Percentiles rank a stretch among this genome's conserved stretches.
Conservation (phyloP, 1,284 basidiomycete genomes). For the Athelia psychrophila region DNA sequence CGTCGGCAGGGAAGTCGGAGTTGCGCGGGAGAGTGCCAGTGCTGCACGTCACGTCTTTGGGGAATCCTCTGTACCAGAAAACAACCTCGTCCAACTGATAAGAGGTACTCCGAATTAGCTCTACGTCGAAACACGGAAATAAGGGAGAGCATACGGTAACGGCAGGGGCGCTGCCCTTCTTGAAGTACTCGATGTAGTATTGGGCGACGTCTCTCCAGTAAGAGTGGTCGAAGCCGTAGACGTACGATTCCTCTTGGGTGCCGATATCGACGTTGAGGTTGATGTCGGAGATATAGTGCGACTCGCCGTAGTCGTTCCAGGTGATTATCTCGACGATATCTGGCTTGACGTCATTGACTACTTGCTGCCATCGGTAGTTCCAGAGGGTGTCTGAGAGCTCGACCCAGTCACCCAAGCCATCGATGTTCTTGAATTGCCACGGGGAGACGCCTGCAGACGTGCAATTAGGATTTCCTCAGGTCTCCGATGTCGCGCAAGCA, state of each 20-base stretch:
- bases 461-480: constrained; percentile 10
- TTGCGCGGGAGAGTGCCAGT: constrained; percentile 28
- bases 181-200: constrained; percentile 31
- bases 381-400: constrained; percentile 30
- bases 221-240: constrained; percentile 24
- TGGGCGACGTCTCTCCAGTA: constrained; percentile 28
- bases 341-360: constrained; percentile 27
- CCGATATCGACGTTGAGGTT: constrained; percentile 27
- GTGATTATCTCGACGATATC: constrained; percentile 39
- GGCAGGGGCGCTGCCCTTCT: constrained; percentile 22
- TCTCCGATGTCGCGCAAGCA: constrained; percentile 9
- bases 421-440: constrained; percentile 45
- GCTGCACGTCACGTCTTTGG: constrained; percentile 23
- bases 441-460: constrained; percentile 33
- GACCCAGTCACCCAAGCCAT: constrained; percentile 28
- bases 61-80: constrained; percentile 31
- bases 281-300: constrained; percentile 26
- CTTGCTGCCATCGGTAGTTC: constrained; percentile 31
- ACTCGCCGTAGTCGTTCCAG: constrained; percentile 25
- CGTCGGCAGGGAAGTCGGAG: constrained; percentile 25
- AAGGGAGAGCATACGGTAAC: constrained; percentile 19
- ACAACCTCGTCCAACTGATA: constrained; percentile 24
- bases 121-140: not conserved
- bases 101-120: not conserved
- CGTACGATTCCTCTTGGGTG: constrained; percentile 21